These are phyloP conservation scores for Phytophthora citricola DNA, from an alignment of 352 stramenopile species.

Conservation along the genomic window DNA sequence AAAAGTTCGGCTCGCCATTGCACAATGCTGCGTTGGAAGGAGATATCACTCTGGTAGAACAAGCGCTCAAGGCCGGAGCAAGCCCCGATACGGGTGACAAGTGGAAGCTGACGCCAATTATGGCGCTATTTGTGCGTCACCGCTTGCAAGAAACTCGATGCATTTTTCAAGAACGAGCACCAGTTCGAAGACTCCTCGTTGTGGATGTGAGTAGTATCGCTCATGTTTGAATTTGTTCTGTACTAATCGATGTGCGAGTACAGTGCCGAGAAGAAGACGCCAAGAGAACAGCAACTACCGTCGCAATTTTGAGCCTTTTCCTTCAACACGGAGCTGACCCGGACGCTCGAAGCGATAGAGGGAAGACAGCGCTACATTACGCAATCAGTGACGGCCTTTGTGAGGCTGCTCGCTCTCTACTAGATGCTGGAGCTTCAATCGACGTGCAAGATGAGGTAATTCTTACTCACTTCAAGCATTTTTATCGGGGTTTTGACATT, in stretches of 20 bases:
- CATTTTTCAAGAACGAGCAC: constrained; percentile 18
- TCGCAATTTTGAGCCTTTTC: constrained; percentile 13
- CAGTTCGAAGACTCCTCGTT: constrained; percentile 29
- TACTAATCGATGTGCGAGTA: not conserved
- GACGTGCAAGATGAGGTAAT: constrained; percentile 28
- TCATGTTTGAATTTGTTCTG: not conserved
- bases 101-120: constrained; percentile 25
- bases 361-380: constrained; percentile 30
- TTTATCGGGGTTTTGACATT: not conserved
- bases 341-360: constrained; percentile 23
- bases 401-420: constrained; percentile 28
- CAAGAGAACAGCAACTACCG: not conserved
- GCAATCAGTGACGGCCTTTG: constrained; percentile 25
- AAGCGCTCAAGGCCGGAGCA: constrained; percentile 24
- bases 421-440: constrained; percentile 17
- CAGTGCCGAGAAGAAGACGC: constrained; percentile 31
- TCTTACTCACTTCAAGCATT: no score
- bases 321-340: constrained; percentile 12
- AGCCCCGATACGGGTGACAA: constrained; percentile 27
- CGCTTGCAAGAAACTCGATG: constrained; percentile 30
- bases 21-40: constrained; percentile 22
- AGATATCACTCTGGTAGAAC: constrained; percentile 8
- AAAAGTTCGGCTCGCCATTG: constrained; percentile 10
- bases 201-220: constrained; percentile 30
- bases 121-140: constrained; percentile 29